Evolutionary conservation across 345 rosid species (phyloP).

Genomic region (Cochlearia excelsa): DNA sequence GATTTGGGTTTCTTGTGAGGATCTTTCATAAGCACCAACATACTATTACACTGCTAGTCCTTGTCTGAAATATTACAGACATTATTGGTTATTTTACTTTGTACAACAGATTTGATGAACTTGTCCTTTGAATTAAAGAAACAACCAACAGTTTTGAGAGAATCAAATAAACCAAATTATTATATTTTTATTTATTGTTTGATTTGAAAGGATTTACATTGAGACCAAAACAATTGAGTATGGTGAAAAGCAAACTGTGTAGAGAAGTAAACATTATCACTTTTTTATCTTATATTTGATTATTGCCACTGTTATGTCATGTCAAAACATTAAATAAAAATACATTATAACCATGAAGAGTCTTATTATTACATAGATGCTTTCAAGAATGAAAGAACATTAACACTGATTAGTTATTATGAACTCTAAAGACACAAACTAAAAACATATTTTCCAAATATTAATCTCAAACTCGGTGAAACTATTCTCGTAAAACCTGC

Average conservation of each 20-base stretch:
- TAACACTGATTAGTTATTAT: no score
- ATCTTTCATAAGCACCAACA: neutral
- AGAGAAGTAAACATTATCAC: slow-evolving; percentile 22
- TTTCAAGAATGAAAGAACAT: slow-evolving; percentile 6
- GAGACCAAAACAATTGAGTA: slow-evolving; percentile 26
- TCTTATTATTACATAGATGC: slow-evolving; percentile 28
- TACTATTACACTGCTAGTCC: neutral
- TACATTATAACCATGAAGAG: slow-evolving; percentile 35
- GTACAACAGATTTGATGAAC: slow-evolving; percentile 16
- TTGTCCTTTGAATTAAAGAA: slow-evolving; percentile 23
- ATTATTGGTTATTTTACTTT: slow-evolving; percentile 24
- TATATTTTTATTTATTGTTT: slow-evolving; percentile 5
- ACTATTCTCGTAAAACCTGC: no score
- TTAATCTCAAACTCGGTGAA: no score
- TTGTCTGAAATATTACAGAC: neutral
- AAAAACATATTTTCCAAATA: neutral
- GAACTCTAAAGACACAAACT: neutral
- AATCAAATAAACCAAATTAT: slow-evolving; percentile 7
- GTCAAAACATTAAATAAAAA: slow-evolving; percentile 32
- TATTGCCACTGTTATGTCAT: slow-evolving; percentile 34
- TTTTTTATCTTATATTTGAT: slow-evolving; percentile 3
- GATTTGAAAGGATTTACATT: slow-evolving; percentile 31
- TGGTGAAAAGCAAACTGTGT: slow-evolving; percentile 27
- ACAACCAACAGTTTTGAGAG: slow-evolving; percentile 10
- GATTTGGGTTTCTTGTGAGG: neutral